These are phyloP conservation scores for Sugiyamaella pinicola DNA, from an alignment of 1,139 yeast species.

Conservation along the genomic window DNA sequence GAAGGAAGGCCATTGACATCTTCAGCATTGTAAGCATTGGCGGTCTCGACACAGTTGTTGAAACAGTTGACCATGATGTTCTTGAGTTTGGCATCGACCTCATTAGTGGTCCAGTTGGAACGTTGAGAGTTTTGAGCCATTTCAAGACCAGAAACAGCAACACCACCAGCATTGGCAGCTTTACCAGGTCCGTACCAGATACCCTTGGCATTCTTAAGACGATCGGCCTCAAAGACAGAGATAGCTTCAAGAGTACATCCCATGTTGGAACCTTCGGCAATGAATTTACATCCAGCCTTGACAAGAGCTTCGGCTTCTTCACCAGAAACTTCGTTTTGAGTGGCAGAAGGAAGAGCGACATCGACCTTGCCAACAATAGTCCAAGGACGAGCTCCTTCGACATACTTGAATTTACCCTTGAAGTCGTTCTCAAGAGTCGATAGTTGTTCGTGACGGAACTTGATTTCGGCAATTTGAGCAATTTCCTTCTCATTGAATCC, in stretches of 20 bases:
- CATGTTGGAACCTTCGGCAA: conserved; percentile 99
- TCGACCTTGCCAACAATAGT: conserved; percentile 86
- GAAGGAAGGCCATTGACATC: conserved; percentile 84
- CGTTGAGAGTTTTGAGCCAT: conserved; percentile 99
- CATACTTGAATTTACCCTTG: conserved; percentile 60
- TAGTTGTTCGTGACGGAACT: conserved; percentile 77
- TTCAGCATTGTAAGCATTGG: conserved; percentile 76
- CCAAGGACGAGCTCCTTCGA: conserved; percentile 98
- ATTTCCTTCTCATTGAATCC: conserved; percentile 88
- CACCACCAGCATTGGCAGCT: conserved; percentile 99
- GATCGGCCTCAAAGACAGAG: conserved; percentile 86
- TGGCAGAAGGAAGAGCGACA: conserved; percentile 96
- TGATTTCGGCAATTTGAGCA: conserved; percentile 74
- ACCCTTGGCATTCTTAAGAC: conserved; percentile 56
- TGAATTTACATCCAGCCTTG: conserved; percentile 86
- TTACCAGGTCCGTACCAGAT: conserved; percentile 99
- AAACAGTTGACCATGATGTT: conserved; percentile 91
- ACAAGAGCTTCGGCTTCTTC: conserved; percentile 95
- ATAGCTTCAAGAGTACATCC: conserved; percentile 98
- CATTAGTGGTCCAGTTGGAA: conserved; percentile 82
- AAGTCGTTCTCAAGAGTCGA: conserved; percentile 65
- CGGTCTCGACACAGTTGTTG: conserved; percentile 88
- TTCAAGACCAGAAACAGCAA: conserved; percentile 96
- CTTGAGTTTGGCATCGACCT: conserved; percentile 85
- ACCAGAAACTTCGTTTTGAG: conserved; percentile 97